phyloP scores from a whole-genome alignment of 2,329 filamentous ascomycete species.

The Neopestalotiopsis rosae region DNA sequence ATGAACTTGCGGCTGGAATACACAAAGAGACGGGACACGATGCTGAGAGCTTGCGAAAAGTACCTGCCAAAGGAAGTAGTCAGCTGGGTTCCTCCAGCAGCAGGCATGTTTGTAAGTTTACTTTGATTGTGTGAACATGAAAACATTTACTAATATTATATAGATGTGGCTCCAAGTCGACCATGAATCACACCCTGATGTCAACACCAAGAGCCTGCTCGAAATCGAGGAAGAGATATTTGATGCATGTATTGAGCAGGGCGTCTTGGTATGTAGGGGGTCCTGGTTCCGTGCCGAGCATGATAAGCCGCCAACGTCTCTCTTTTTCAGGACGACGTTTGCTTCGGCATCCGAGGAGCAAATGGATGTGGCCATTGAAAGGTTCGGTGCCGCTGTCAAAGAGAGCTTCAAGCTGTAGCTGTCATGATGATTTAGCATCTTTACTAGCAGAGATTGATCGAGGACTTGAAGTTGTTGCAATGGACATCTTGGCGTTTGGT shows the following conservation, averaged over 20 bases:
- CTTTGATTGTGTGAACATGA: background rate
- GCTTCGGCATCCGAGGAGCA: conserved; percentile 76
- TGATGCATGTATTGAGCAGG: conserved; percentile 73
- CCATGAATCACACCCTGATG: conserved; percentile 68
- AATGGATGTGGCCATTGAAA: conserved; percentile 73
- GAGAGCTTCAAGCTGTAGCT: conserved; percentile 51
- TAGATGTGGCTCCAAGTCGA: conserved; percentile 78
- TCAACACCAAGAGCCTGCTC: conserved; percentile 55
- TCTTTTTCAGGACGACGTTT: conserved; percentile 92
- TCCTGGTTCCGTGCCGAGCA: conserved; percentile 89
- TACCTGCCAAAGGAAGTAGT: conserved; percentile 77
- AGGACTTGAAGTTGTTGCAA: background rate
- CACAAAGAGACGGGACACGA: conserved; percentile 75
- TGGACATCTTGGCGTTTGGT: no score
- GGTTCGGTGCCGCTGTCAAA: conserved; percentile 78
- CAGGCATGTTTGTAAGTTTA: conserved; percentile 90
- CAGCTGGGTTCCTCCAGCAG: conserved; percentile 78
- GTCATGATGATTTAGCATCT: background rate
- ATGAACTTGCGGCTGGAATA: conserved; percentile 83
- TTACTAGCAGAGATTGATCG: background rate
- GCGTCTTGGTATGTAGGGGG: conserved; percentile 82
- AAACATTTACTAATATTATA: background rate
- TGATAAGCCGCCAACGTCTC: conserved; percentile 60
- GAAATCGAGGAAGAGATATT: conserved; percentile 90
- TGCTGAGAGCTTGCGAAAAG: conserved; percentile 81